Percentiles rank a stretch among this genome's conserved stretches.
phyloP scores from a whole-genome alignment of 139 green algal genomes.

The Pycnococcus provasolii region DNA sequence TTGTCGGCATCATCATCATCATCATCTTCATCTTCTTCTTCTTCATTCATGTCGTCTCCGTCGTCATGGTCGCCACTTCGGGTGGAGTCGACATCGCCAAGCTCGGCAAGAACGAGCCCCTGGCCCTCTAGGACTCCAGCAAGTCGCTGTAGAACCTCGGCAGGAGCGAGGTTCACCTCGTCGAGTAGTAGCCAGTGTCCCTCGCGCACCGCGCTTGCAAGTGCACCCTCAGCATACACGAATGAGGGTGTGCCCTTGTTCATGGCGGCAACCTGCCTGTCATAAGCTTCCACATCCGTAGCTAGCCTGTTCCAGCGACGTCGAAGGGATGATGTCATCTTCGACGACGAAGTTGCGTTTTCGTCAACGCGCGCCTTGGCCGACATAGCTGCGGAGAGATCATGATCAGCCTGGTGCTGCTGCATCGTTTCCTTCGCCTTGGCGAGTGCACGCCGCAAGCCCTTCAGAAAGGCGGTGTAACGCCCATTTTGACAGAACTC shows the following conservation, averaged over 20 bases:
- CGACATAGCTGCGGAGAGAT: too few relatives aligned
- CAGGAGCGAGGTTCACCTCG: constrained; percentile 57
- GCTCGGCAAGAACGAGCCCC: constrained; percentile 61
- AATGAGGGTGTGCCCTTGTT: constrained; percentile 77
- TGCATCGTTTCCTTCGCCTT: too few relatives aligned
- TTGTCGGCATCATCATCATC: too few relatives aligned
- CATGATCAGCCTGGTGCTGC: too few relatives aligned
- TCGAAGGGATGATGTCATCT: neutral
- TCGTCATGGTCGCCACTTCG: too few relatives aligned
- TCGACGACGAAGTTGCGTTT: too few relatives aligned
- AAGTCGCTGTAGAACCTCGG: constrained; percentile 41
- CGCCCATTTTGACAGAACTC: too few relatives aligned
- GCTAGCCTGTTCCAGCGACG: constrained; percentile 39
- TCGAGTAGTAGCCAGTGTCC: constrained; percentile 96
- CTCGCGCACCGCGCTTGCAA: constrained; percentile 65
- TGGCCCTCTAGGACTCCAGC: constrained; percentile 73
- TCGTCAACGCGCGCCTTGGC: too few relatives aligned
- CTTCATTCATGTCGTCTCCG: too few relatives aligned
- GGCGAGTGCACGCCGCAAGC: too few relatives aligned
- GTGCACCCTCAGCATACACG: constrained; percentile 78
- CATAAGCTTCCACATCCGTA: constrained; percentile 49
- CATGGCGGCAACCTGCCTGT: constrained; percentile 50
- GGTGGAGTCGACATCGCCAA: constrained; percentile 50
- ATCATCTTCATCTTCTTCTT: too few relatives aligned
- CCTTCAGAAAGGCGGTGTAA: too few relatives aligned